Evolutionary conservation across 1,284 basidiomycete genomes (phyloP), one percentile per base, ranked within the genome.

Genomic region (Trichosporon sp.): DNA sequence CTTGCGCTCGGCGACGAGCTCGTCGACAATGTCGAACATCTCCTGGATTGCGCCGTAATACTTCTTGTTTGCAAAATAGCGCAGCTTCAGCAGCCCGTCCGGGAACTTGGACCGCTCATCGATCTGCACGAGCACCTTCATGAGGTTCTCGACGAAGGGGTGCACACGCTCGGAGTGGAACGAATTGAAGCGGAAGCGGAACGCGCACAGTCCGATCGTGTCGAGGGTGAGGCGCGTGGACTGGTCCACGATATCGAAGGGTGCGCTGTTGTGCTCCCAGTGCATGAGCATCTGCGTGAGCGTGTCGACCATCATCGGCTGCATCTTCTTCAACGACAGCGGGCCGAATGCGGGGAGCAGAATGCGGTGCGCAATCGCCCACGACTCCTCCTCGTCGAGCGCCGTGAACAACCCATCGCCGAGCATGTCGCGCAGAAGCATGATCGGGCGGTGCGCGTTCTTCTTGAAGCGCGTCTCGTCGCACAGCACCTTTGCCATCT

Each of bases 311-410:
- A 87, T 77, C 21, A 72, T 84, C 62, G 83, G 81, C 74, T 86
- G 85, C 86, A 87, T 87, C 67, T 80, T 80, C 42, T 81, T 82
- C 66, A 87, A 83, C 5, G 83, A 80, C 13, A 82, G 74, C 1
- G 85, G 84, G 34, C 85, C 85, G 76, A 87, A 87, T 2, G 85
- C 84, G 13, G 86, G 86, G 80, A 86, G 85, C 13, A 87, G 83
- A 51, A 87, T 79, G 34, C 86, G 85, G 76, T 87, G 86, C 85
- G 73, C 70, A 8, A 73, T 51, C 18, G 68, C 66, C 86, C 86
- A 87, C 73, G 85, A 85, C 23, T 82, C 80, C 71, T 87, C 86
- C 11, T 83, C 81, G 25, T 78, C 74, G 32, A 83, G 76, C 0
- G 86, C 86, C 78, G 73, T 74, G 62, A 74, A 74, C 21, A 74